Conservation (phyloP, 2,329 filamentous ascomycete species). For the Myriosclerotinia curreyana region DNA sequence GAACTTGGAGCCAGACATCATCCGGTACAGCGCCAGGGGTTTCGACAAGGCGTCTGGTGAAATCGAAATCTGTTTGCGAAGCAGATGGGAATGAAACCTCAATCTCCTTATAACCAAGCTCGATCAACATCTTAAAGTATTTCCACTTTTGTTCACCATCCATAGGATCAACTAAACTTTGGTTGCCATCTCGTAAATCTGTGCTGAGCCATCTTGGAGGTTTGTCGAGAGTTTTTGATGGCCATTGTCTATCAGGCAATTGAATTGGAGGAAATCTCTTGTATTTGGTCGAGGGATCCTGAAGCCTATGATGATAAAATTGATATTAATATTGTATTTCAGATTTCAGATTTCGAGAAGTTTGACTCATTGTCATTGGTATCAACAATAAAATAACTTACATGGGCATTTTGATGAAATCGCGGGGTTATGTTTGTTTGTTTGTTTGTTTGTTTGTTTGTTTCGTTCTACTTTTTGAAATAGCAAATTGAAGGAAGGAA, state of each 20-base stretch:
- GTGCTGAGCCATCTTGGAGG: constrained; percentile 88
- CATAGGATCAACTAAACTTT: constrained; percentile 91
- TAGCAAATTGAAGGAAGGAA: not conserved
- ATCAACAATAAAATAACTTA: constrained; percentile 21
- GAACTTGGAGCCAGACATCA: constrained; percentile 88
- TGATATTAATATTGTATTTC: not conserved
- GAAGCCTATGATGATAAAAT: constrained; percentile 55
- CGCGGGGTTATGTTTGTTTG: not conserved
- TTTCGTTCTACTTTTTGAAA: not conserved
- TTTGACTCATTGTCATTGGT: not conserved
- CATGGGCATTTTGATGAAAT: constrained; percentile 29
- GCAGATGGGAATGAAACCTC: constrained; percentile 95
- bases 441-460: not conserved
- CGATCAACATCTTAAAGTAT: constrained; percentile 91
- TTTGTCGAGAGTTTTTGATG: constrained; percentile 62
- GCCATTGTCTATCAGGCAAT: constrained; percentile 49
- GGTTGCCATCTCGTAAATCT: constrained; percentile 88
- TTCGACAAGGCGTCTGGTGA: constrained; percentile 81
- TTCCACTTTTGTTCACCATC: constrained; percentile 92
- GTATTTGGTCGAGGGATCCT: constrained; percentile 76
- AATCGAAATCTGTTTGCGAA: constrained; percentile 94
- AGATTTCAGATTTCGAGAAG: not conserved
- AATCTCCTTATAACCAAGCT: constrained; percentile 96
- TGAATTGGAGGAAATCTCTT: constrained; percentile 62
- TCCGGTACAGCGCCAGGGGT: constrained; percentile 80